phyloP scores from a whole-genome alignment of 306 rosid species.

The Pachyrhizus erosus region DNA sequence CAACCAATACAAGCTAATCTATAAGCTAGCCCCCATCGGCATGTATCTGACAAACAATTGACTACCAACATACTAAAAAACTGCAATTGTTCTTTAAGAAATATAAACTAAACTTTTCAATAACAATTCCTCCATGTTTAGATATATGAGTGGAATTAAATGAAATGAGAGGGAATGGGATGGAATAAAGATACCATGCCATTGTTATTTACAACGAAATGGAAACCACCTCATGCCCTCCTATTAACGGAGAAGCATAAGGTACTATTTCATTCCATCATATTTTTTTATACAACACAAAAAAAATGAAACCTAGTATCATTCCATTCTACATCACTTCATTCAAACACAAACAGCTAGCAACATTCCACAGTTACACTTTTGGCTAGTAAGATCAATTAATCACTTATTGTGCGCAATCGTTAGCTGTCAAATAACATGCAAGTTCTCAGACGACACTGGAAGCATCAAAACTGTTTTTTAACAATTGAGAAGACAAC shows the following conservation, averaged over 20 bases:
- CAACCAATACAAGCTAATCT: not conserved
- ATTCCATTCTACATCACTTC: not conserved
- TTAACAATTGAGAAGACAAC: not conserved
- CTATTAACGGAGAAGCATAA: not conserved
- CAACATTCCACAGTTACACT: not conserved
- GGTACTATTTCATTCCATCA: not conserved
- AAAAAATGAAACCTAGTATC: not conserved
- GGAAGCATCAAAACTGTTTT: constrained; percentile 14
- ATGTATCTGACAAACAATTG: constrained; percentile 13
- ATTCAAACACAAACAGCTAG: not conserved
- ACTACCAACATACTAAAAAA: constrained; percentile 14
- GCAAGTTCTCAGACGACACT: not conserved
- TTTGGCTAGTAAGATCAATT: not conserved
- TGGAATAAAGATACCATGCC: not conserved
- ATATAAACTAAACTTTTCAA: not conserved
- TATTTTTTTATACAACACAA: not conserved
- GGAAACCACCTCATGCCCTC: not conserved
- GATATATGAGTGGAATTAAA: not conserved
- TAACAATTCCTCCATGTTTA: not conserved
- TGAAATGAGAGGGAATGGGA: not conserved
- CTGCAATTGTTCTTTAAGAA: not conserved
- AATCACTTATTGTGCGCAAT: not conserved
- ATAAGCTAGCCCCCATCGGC: constrained; percentile 14
- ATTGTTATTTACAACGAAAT: not conserved
- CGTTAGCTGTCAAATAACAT: not conserved